phyloP scores from a whole-genome alignment of 331 rosid genomes.

The Cydonia oblonga region DNA sequence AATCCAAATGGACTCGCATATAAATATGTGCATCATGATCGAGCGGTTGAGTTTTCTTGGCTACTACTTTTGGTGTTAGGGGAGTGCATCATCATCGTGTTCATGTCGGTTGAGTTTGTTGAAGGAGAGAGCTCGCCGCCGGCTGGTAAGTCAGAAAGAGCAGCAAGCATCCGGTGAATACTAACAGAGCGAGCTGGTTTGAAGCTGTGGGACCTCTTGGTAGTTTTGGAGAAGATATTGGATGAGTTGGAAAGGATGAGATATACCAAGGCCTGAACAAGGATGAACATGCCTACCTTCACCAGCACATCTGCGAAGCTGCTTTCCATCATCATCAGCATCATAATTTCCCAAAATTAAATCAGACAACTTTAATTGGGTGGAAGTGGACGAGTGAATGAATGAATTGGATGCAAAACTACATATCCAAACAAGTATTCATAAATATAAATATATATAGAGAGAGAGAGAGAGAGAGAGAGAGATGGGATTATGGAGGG shows the following conservation, averaged over 20 bases:
- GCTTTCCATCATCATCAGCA: not conserved
- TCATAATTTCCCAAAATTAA: not conserved
- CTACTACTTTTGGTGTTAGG: not conserved
- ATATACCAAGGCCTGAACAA: conserved; percentile 24
- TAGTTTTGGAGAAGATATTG: conserved; percentile 41
- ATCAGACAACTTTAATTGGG: not conserved
- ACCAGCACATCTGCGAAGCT: conserved; percentile 4
- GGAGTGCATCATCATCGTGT: conserved; percentile 2
- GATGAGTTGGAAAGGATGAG: conserved; percentile 25
- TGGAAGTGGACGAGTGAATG: not conserved
- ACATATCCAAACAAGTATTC: not conserved
- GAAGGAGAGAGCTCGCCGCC: conserved; percentile 52
- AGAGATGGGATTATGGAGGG: not conserved
- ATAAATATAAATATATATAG: too few species aligned
- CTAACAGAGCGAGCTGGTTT: conserved; percentile 41
- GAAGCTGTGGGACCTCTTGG: conserved; percentile 38
- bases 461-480: too few species aligned
- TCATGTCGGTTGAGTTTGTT: not conserved
- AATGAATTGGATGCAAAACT: not conserved
- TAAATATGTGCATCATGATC: too few species aligned
- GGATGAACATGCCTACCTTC: conserved; percentile 8
- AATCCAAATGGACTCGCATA: too few species aligned
- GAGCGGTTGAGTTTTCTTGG: not conserved
- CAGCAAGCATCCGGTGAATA: conserved; percentile 46
- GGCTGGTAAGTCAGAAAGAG: conserved; percentile 41